Evolutionary conservation across 23 red algal species (phyloP), one percentile per base, ranked within the genome.

Genomic region (Gracilaria gracilis): DNA sequence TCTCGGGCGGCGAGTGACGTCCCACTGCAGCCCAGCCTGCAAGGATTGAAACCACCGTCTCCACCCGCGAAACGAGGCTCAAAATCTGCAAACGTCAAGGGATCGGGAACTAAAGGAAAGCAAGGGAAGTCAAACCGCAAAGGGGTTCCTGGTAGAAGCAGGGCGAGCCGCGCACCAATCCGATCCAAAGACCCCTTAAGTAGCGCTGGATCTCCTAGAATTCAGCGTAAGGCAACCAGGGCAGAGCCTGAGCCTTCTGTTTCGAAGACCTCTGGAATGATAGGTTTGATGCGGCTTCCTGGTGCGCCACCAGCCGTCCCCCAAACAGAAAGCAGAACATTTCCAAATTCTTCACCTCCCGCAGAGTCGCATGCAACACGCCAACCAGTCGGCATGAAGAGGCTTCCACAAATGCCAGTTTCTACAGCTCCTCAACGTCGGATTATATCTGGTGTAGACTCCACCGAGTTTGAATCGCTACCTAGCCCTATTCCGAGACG

Each of bases 331-430:
- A 77, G 2, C 46, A 50, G 72, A 28, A 14, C 19, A 50, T 77
- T 51, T 77, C 39, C 17, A 77, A 77, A 11, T 46, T 77, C 46
- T 28, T 50, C 72, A 51, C 3, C 14, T 16, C 72, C 72, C 38
- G 42, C 27, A 31, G 72, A 46, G 8, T 32, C 72, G 33, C 31
- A 31, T 31, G 46, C 69, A 1, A 77, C 39, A 34, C 72, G 72
- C 9, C 72, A 77, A 50, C 72, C 72, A 46, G 42, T 77, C 25
- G 72, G 72, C 20, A 77, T 77, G 72, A 77, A 77, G 34, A 77
- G 46, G 42, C 72, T 77, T 77, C 42, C 72, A 23, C 72, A 49
- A 51, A 46, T 31, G 23, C 40, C 40, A 28, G 42, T 36, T 15
- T 47, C 69, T 19, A 19, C 42, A 27, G 46, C 24, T 12, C 72